Base-by-base conservation (phyloP, 352 stramenopile genomes). In the Phytophthora aleatoria region DNA sequence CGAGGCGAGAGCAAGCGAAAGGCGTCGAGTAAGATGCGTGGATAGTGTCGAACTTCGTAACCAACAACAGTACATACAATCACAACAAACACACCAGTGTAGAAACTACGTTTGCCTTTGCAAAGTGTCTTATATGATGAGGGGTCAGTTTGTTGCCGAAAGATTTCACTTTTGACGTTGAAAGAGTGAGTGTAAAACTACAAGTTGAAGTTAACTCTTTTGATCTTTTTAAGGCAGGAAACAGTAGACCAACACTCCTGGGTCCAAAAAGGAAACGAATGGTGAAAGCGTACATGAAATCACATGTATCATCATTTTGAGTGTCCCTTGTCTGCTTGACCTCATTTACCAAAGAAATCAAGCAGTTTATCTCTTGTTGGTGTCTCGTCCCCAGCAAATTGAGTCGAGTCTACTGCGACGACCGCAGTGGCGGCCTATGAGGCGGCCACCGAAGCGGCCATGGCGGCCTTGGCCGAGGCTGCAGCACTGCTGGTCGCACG, bases 401-500 rank as follows among this genome's bases (percentile, higher is more conserved):
- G 30, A 50, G 47, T 57, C 26, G 33, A 67, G 45, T 54, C 39
- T 68, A 67, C 63, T 57, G 28, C 47, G 20, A 63, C 13, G 47
- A 54, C 47, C 35, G 50, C 36, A 66, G 57, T 54, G 35, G 41
- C 39, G 43, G 39, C 31, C 48, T 76, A 82, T 26, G 68, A 76
- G 13, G 71, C 74, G 5, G 70, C 71, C 15, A 83, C 69, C 6
- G 74, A 83, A 10, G 74, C 74, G 5, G 74, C 70, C 56, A 83
- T 79, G 1, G 72, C 75, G 15, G 75, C 75, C 36, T 83, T 73
- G 2, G 73, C 70, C 2, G 72, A 72, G 2, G 70, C 70, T 11
- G 73, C 75, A 7, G 69, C 75, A 20, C 66, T 72, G 31, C 59
- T 77, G 8, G 75, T 79, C 12, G 70, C 73, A 50, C 73, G 67